Evolutionary conservation across 129 eudicot species (phyloP), one percentile per base, ranked within the genome.

Genomic region (Flaveria trinervia): DNA sequence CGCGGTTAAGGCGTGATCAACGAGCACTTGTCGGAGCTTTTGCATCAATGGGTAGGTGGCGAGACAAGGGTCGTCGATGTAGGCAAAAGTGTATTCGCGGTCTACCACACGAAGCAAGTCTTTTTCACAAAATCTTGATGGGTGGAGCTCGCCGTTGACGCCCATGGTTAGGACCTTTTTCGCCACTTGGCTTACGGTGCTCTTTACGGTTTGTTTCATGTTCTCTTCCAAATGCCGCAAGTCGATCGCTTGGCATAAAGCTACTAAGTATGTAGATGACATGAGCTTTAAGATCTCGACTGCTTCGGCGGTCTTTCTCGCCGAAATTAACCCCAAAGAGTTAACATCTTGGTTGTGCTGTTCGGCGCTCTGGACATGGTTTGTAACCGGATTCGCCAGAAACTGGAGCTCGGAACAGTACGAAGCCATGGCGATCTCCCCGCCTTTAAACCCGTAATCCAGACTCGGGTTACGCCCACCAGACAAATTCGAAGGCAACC

Each of bases 321-420:
- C 84, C 12, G 96, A 90, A 26, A 90, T 88, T 13, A 90, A 55
- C 0, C 96, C 96, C 44, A 90, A 28, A 2, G 96, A 90, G 84
- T 90, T 90, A 22, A 90, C 93, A 48, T 90, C 96, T 69, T 90
- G 96, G 80, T 90, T 90, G 72, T 88, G 96, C 68, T 90, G 96
- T 77, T 90, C 96, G 5, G 96, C 96, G 60, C 96, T 90, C 74
- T 90, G 88, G 16, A 90, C 96, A 67, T 90, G 96, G 74, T 84
- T 90, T n/a, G 93, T 90, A 18, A 90, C 96, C 0, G 96, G 93
- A 30, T 90, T 90, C 0, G 96, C 96, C 10, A 90, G 80, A 75
- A 90, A 90, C 43, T 90, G 96, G 64, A 90, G 93, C 86, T 90
- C 96, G 0, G 96, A 90, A 48, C 93, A 88, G 44, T 90, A 90